Conservation (phyloP, 78 protist genomes). For the Cyanophora paradoxa region DNA sequence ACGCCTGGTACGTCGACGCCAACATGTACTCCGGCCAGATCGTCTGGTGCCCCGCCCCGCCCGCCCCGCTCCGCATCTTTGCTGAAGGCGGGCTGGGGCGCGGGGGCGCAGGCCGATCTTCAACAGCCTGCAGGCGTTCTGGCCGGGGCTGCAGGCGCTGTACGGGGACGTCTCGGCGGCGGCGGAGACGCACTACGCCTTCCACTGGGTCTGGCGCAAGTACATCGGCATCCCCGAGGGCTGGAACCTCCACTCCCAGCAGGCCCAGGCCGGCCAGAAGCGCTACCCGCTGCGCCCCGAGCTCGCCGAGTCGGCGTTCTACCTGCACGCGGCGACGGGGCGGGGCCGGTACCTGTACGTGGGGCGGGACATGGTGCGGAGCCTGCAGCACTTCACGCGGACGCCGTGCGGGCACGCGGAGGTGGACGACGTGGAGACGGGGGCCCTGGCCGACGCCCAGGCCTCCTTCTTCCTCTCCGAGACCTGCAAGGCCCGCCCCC, state of each 20-base stretch:
- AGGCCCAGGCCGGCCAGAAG: background rate
- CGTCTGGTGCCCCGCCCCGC: too few relatives aligned
- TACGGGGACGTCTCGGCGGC: slow-evolving; percentile 45
- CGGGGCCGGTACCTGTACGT: slow-evolving; percentile 19
- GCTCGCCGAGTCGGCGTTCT: slow-evolving; percentile 62
- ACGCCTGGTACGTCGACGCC: background rate
- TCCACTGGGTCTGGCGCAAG: background rate
- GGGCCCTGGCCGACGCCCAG: background rate
- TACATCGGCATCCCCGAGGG: background rate
- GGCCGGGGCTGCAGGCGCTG: slow-evolving; percentile 73
- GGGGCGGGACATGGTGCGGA: slow-evolving; percentile 16
- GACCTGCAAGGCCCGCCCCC: slow-evolving; percentile 45
- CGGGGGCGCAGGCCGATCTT: slow-evolving; percentile 3
- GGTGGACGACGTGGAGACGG: slow-evolving; percentile 45
- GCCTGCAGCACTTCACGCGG: background rate
- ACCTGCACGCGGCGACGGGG: slow-evolving; percentile 32
- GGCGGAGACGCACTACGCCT: slow-evolving; percentile 15
- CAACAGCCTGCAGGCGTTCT: slow-evolving; percentile 46
- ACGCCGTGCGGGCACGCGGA: slow-evolving; percentile 63
- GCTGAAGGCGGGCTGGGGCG: too few relatives aligned
- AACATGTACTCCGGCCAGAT: background rate
- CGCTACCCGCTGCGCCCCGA: slow-evolving; percentile 85
- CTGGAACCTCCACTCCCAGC: background rate
- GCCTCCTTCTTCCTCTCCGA: slow-evolving; percentile 71
- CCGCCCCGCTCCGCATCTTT: too few relatives aligned